phyloP scores from a whole-genome alignment of 2,329 filamentous ascomycete species.

The Zopfia rhizophila region DNA sequence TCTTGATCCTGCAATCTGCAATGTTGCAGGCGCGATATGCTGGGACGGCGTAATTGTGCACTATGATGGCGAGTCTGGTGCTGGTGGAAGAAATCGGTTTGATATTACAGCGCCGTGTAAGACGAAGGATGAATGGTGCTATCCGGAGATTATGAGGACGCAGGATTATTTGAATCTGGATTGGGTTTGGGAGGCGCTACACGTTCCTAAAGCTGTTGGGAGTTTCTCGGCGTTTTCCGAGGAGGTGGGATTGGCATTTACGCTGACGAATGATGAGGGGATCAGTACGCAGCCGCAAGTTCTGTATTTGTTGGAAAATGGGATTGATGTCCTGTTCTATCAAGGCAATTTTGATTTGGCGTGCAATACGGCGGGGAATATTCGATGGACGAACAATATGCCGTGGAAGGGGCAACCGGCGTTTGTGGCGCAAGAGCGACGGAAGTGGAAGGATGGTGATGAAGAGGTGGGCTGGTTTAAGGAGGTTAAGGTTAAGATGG shows the following conservation, averaged over 20 bases:
- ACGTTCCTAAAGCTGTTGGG: slow-evolving; percentile 42
- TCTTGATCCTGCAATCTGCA: slow-evolving; percentile 56
- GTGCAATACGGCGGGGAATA: slow-evolving; percentile 55
- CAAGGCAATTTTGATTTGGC: slow-evolving; percentile 54
- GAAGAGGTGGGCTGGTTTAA: slow-evolving; percentile 48
- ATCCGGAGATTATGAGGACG: slow-evolving; percentile 42
- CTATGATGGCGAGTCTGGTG: slow-evolving; percentile 54
- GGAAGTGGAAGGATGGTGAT: slow-evolving; percentile 34
- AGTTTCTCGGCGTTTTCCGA: slow-evolving; percentile 43
- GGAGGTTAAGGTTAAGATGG: slow-evolving; percentile 42
- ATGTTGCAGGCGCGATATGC: slow-evolving; percentile 50
- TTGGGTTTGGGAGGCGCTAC: slow-evolving; percentile 44
- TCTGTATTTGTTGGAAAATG: slow-evolving; percentile 46
- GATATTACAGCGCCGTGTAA: slow-evolving; percentile 56
- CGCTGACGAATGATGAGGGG: slow-evolving; percentile 37
- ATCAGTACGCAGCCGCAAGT: slow-evolving; percentile 48
- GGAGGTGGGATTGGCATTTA: slow-evolving; percentile 40
- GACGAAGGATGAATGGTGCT: slow-evolving; percentile 51
- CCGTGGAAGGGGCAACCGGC: slow-evolving; percentile 58
- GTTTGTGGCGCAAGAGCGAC: slow-evolving; percentile 49
- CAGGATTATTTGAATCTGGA: slow-evolving; percentile 48
- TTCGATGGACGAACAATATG: slow-evolving; percentile 53
- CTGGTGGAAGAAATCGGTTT: slow-evolving; percentile 55
- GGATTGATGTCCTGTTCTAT: slow-evolving; percentile 53
- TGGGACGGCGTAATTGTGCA: slow-evolving; percentile 51